These are phyloP conservation scores for Lipomyces orientalis DNA, from an alignment of 805 yeast species.

Conservation along the genomic window DNA sequence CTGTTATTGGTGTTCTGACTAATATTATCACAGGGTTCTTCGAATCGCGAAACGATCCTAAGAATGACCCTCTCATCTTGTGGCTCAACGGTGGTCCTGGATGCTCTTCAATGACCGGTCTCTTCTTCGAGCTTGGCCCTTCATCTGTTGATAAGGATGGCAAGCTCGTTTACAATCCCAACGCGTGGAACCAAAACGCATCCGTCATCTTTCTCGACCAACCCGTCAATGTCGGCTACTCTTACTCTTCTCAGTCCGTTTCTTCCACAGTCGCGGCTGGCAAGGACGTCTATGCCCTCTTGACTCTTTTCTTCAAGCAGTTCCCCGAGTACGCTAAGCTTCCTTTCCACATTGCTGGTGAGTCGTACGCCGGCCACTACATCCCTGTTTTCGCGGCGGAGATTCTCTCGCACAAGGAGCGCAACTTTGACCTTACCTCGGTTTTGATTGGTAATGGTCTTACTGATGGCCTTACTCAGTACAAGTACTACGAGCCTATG, in stretches of 20 bases:
- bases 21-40: conserved; percentile 61
- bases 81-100: conserved; percentile 98
- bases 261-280: conserved; percentile 81
- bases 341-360: conserved; percentile 83
- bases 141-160: conserved; percentile 69
- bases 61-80: conserved; percentile 80
- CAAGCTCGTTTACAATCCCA: conserved; percentile 76
- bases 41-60: conserved; percentile 88
- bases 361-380: conserved; percentile 92
- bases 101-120: conserved; percentile 86
- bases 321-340: conserved; percentile 70
- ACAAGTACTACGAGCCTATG: conserved; percentile 85
- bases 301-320: conserved; percentile 79
- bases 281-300: conserved; percentile 81
- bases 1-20: not conserved
- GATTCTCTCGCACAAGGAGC: conserved; percentile 52
- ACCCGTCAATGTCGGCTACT: conserved; percentile 91
- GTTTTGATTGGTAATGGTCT: conserved; percentile 92
- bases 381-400: conserved; percentile 79
- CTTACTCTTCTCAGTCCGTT: conserved; percentile 70
- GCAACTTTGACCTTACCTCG: conserved; percentile 70
- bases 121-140: conserved; percentile 92
- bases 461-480: conserved; percentile 82
- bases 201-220: conserved; percentile 90
- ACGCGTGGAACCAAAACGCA: conserved; percentile 92